These are phyloP conservation scores for Schizosaccharomyces octosporus DNA, from an alignment of 805 yeast species.

Conservation along the genomic window DNA sequence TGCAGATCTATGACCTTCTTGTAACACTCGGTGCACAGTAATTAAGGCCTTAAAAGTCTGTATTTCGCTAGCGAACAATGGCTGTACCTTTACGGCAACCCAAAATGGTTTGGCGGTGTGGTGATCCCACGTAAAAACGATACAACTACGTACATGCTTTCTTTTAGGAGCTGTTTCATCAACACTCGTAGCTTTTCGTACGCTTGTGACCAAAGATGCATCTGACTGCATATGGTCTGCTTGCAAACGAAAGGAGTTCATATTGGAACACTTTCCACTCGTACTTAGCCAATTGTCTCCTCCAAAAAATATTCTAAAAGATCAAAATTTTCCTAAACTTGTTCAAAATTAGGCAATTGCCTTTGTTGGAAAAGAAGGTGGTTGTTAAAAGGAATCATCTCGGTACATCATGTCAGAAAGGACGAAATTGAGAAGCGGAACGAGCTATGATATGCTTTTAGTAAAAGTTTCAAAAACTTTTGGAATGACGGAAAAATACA, in stretches of 20 bases:
- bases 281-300: neutral
- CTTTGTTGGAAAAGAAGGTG: no score
- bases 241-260: neutral
- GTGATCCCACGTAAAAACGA: constrained; percentile 91
- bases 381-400: no score
- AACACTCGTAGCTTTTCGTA: constrained; percentile 60
- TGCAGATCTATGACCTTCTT: constrained; percentile 85
- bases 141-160: constrained; percentile 74
- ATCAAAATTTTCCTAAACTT: no score
- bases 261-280: neutral
- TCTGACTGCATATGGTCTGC: constrained; percentile 5
- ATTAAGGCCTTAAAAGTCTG: constrained; percentile 71
- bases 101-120: constrained; percentile 64
- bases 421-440: no score
- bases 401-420: no score
- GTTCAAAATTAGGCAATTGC: no score
- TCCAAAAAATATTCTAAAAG: neutral
- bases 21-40: constrained; percentile 72
- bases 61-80: constrained; percentile 58
- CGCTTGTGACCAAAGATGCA: constrained; percentile 20
- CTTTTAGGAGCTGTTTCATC: constrained; percentile 88
- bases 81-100: constrained; percentile 55
- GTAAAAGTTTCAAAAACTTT: no score
- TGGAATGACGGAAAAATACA: no score
- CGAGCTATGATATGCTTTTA: no score